A percentile compares a stretch with the other conserved stretches of the same genome.
phyloP scores from a whole-genome alignment of 2,329 filamentous ascomycete species.

The Hymenoscyphus repandus region DNA sequence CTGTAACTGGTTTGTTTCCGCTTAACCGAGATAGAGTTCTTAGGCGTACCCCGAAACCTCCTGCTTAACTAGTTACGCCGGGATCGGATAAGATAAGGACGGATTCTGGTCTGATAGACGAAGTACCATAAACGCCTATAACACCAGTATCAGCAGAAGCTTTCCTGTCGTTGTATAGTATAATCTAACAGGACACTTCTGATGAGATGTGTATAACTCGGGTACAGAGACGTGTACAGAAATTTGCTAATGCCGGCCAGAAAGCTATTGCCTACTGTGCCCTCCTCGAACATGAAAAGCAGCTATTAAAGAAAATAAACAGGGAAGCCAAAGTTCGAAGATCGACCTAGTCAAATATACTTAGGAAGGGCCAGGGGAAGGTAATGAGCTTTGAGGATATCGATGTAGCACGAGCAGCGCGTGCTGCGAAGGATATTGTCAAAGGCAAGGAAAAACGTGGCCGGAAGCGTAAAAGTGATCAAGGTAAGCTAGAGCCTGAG shows the following conservation, averaged over 20 bases:
- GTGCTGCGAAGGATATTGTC: constrained; percentile 11
- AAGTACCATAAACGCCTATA: background rate
- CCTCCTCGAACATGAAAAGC: background rate
- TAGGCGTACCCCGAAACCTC: background rate
- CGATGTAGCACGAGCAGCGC: constrained; percentile 15
- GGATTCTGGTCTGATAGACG: constrained; percentile 18
- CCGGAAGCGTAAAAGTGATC: constrained; percentile 12
- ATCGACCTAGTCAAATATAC: background rate
- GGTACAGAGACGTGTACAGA: background rate
- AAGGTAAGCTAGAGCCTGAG: background rate
- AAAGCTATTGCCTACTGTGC: background rate
- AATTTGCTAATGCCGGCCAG: background rate
- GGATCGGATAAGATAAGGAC: background rate
- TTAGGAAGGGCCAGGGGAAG: constrained; percentile 13
- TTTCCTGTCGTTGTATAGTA: background rate
- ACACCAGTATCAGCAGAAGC: background rate
- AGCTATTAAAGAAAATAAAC: background rate
- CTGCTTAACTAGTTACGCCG: background rate
- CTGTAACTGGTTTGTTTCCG: background rate
- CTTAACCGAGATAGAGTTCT: background rate
- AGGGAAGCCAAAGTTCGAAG: background rate
- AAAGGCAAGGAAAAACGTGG: constrained; percentile 16
- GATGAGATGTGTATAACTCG: background rate
- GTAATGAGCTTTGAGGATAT: constrained; percentile 31
- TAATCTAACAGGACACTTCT: background rate